These are phyloP conservation scores for Candida albicans DNA, from an alignment of 1,139 yeast species.

Conservation along the genomic window DNA sequence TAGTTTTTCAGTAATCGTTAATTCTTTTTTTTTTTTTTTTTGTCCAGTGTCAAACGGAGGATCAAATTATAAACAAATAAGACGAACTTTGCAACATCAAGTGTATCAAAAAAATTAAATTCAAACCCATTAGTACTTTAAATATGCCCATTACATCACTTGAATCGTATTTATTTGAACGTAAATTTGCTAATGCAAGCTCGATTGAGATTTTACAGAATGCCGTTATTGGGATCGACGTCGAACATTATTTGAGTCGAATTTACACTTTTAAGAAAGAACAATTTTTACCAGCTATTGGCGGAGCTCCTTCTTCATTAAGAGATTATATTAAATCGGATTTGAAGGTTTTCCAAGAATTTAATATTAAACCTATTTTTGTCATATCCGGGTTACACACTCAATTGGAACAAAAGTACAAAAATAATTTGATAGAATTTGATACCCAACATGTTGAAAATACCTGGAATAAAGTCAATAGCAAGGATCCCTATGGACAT, in stretches of 20 bases:
- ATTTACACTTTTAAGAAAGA: slow-evolving; percentile 66
- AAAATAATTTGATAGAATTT: slow-evolving; percentile 37
- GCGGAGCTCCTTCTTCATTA: slow-evolving; percentile 76
- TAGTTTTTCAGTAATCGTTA: too few relatives aligned
- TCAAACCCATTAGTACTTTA: background rate
- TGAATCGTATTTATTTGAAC: slow-evolving; percentile 70
- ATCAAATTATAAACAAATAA: too few relatives aligned
- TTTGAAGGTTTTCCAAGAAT: slow-evolving; percentile 57
- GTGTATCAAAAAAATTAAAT: too few relatives aligned
- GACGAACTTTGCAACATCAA: too few relatives aligned
- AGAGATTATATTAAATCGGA: slow-evolving; percentile 61
- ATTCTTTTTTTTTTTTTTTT: too few relatives aligned
- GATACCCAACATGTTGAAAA: slow-evolving; percentile 44
- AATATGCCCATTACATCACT: slow-evolving; percentile 62
- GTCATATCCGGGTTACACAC: slow-evolving; percentile 62
- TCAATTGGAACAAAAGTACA: slow-evolving; percentile 31
- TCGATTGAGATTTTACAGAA: slow-evolving; percentile 68
- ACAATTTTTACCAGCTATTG: slow-evolving; percentile 73
- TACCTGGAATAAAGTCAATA: slow-evolving; percentile 46
- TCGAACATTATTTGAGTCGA: slow-evolving; percentile 70
- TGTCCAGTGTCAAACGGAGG: too few relatives aligned
- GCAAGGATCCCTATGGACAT: slow-evolving; percentile 9
- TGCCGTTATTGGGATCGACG: slow-evolving; percentile 82
- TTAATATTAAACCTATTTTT: slow-evolving; percentile 72
- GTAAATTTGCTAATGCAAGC: slow-evolving; percentile 59